Base-by-base conservation (phyloP, 768 basidiomycete genomes). In the Mrakia blollopis region DNA sequence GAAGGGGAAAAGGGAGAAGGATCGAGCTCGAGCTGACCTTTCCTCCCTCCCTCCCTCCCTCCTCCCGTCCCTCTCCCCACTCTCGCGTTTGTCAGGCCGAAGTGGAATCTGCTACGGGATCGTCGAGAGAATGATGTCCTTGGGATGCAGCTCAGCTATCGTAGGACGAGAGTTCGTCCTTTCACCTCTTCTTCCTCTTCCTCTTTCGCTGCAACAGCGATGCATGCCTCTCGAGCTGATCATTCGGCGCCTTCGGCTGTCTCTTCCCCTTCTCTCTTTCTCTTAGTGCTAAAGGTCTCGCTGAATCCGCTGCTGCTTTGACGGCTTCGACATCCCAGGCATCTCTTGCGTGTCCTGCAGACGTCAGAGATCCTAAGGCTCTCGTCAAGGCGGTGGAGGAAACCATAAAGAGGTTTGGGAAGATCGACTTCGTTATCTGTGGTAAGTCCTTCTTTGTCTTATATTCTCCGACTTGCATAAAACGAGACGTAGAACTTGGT, bases 351-450 rank as follows among this genome's bases (percentile, higher is more conserved):
- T 85, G 88, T 14, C 88, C 90, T 78, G 94, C 88, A 1, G 96
- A 98, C 81, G 96, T 99, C 13, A 86, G 95, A 67, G 86, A 91
- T 54, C 89, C 92, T 1, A 86, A 89, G 69, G 86, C 89, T 21
- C 84, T 99, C 54, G 86, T 88, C 77, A 88, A 86, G 10, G 96
- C 96, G 9, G 95, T 92, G 28, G 84, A 88, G 37, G 87, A 88
- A 81, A 88, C 92, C 0, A 87, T 94, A 25, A 88, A 89, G 78
- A 86, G 86, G 79, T 94, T 91, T 81, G 94, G 95, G 0, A 87
- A 87, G 79, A 93, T 99, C 77, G 95, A 99, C 85, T 96, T 92
- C 82, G 95, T 98, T 71, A 92, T 98, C 74, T 94, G 93, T 82
- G 94, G 94, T 92, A 83, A 13, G 57, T 72, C 25, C 18, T 70